A percentile compares a stretch with the other conserved stretches of the same genome.
Conservation (phyloP, 2,329 filamentous ascomycete genomes). For the Sclerotinia nivalis region DNA sequence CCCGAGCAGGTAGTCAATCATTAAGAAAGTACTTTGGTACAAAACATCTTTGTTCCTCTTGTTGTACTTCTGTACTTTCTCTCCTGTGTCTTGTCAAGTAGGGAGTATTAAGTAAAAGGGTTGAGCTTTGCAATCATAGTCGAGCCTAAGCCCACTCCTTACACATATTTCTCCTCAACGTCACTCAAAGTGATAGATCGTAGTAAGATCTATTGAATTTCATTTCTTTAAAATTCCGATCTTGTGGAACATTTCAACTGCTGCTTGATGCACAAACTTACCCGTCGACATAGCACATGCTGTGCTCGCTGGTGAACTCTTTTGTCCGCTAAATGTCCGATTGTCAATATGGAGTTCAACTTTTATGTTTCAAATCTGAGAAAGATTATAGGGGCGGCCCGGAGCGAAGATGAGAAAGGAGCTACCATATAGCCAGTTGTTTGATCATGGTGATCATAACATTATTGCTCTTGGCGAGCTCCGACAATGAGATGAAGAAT, state of each 20-base stretch:
- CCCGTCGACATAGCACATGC: background rate
- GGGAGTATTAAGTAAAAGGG: too few species aligned
- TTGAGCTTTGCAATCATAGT: background rate
- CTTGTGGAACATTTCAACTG: background rate
- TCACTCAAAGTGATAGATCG: background rate
- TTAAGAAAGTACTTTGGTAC: background rate
- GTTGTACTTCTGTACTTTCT: background rate
- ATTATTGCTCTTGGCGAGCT: background rate
- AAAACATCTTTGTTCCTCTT: background rate
- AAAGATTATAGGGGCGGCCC: background rate
- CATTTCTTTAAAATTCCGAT: background rate
- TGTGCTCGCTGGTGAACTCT: background rate
- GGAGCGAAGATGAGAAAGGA: background rate
- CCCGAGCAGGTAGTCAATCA: conserved; percentile 7
- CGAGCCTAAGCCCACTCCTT: background rate
- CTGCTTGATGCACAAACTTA: background rate
- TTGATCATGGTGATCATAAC: background rate
- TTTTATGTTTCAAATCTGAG: background rate
- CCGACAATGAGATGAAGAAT: background rate
- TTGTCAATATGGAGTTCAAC: background rate
- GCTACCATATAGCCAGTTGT: background rate
- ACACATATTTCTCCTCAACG: background rate
- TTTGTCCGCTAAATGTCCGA: background rate
- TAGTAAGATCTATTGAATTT: background rate
- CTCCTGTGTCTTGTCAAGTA: background rate